These are phyloP conservation scores for Polygonum aviculare DNA, from an alignment of 148 eudicot genomes.

Conservation along the genomic window DNA sequence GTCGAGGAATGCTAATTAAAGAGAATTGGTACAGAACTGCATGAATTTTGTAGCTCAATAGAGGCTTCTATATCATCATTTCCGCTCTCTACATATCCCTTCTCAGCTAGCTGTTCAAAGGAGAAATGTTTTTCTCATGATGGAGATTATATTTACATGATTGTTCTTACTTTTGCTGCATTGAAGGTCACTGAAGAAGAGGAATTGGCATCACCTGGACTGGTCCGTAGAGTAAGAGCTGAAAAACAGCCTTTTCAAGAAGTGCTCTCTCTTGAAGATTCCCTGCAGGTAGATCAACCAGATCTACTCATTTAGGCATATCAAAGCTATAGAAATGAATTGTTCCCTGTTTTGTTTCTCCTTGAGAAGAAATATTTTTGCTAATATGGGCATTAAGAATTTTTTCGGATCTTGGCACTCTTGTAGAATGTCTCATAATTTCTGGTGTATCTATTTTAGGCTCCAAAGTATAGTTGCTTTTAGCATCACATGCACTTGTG, in stretches of 20 bases:
- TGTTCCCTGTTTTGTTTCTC: background rate
- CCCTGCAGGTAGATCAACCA: constrained; percentile 44
- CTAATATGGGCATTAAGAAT: background rate
- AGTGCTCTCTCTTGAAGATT: constrained; percentile 25
- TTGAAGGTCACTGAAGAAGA: constrained; percentile 28
- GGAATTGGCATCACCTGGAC: constrained; percentile 19
- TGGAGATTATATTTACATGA: background rate
- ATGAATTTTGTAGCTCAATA: background rate
- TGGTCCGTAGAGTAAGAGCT: constrained; percentile 17
- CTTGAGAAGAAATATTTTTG: background rate
- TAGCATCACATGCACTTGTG: background rate
- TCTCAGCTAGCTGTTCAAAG: background rate
- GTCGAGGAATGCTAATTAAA: background rate
- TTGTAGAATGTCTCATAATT: background rate
- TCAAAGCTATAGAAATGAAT: background rate
- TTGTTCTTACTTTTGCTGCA: constrained; percentile 6
- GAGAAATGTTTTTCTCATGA: constrained; percentile 3
- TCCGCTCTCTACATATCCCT: background rate
- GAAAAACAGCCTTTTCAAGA: constrained; percentile 18
- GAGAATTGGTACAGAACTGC: background rate
- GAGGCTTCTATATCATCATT: background rate
- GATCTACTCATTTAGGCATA: constrained; percentile 1
- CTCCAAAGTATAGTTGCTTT: background rate
- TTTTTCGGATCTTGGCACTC: background rate
- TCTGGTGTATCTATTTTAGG: background rate